Evolutionary conservation across 1,139 yeast genomes (phyloP), one percentile per base, ranked within the genome.

Genomic region (Eremothecium sinecaudum): DNA sequence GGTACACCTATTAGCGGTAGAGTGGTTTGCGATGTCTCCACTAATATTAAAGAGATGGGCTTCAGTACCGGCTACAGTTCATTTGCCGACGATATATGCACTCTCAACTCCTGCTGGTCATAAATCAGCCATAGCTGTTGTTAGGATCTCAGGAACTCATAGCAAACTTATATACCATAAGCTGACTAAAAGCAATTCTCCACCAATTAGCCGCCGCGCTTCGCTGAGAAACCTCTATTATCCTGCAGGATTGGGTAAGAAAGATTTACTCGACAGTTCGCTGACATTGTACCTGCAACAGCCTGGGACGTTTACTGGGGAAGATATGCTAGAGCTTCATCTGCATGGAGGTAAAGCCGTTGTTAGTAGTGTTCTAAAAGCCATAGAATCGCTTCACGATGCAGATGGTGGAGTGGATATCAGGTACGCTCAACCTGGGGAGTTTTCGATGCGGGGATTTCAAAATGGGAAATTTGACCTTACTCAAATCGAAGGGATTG

Each of bases 321-420:
- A 90, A 57, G 96, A 90, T 48, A 49, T 80, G 20, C 61, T 87
- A 10, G 99, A 90, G 49, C 56, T 90, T 13, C 97, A 90, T 52
- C 58, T 83, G 2, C 99, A 90, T 56, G 99, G 99, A 3, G 96
- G 98, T 5, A 74, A 71, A 9, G 96, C 97, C 0, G 84, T 90
- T 1, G 71, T 83, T 1, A 66, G 69, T 35, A 69, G 86, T 0
- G 81, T 87, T 0, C 49, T 87, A 28, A 62, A 63, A 11, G 75
- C 93, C 0, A 75, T 90, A n/a, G 64, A 61, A 35, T 40, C 46
- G 1, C 48, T 77, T 8, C 81, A 78, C 46, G 48, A 47, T 6
- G 46, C 60, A 1, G 36, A 41, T 9, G 24, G 33, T 3, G 65
- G 63, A 0, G 46, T 58, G 2, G 61, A 69, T 9, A 73, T 87